Base-by-base conservation (phyloP, 495 filamentous ascomycete species). In the Saxophila tyrrhenica region DNA sequence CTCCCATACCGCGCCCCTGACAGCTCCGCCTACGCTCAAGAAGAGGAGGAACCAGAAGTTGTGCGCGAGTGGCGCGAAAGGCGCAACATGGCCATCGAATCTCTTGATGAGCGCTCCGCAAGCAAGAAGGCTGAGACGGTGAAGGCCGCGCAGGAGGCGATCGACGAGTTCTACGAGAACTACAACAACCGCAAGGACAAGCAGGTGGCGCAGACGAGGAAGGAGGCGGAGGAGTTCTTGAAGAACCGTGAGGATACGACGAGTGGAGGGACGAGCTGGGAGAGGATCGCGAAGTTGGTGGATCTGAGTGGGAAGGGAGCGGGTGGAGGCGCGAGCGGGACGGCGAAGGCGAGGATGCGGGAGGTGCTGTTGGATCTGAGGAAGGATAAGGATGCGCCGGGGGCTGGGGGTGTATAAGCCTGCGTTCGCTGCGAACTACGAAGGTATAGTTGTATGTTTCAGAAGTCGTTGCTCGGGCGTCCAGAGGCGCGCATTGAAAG, bases 131-230 rank as follows among this genome's bases (percentile, higher is more conserved):
- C 73, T 24, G 79, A 89, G 66, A 95, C 88, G 8, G 71, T 94
- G 64, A 79, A 83, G 67, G 86, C 86, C 58, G 94, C 94, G 38
- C 88, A 84, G 55, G 75, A 85, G 61, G 85, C 89, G 67, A 90
- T 97, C 54, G 92, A 99, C 63, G 94, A 95, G 63, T 99, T 99
- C 75, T 99, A 99, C 74, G 89, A 95, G 67, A 95, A 94, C 67
- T 99, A 99, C 78, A 95, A 95, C 73, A 83, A 83, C 65, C 95
- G 95, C 73, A 87, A 89, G 63, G 92, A 97, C 62, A 97, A 97
- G 77, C 76, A 70, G 52, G 81, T 94, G 58, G 77, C 82, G 39
- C 85, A 90, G 73, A 89, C 94, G 29, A 77, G 84, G 56, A 78
- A 82, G 61, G 94, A 97, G 60, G 92, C 90, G n/a, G 90, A 97